Conservation (phyloP, 768 basidiomycete species). For the Russula foetens region DNA sequence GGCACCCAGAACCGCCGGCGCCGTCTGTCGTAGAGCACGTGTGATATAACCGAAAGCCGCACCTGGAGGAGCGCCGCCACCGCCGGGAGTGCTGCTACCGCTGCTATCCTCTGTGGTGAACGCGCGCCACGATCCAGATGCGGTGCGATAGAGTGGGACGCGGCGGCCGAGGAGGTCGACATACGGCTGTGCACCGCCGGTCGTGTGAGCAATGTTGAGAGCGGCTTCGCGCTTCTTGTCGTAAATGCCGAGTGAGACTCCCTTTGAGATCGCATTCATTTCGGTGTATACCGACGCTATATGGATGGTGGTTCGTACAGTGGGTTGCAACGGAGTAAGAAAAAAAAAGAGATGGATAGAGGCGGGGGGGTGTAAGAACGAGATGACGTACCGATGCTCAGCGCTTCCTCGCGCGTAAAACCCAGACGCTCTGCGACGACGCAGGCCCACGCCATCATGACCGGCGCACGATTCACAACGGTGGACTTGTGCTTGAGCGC, state of each 20-base stretch:
- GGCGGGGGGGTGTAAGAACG: neutral
- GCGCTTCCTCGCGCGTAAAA: conserved; percentile 81
- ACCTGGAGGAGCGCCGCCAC: conserved; percentile 52
- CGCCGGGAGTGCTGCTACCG: neutral
- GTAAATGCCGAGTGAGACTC: conserved; percentile 74
- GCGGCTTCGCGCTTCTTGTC: conserved; percentile 45
- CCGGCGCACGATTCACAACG: conserved; percentile 83
- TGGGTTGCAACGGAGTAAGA: neutral
- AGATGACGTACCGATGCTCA: conserved; percentile 66
- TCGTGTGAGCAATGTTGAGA: conserved; percentile 40
- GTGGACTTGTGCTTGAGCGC: conserved; percentile 53
- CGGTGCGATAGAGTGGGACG: conserved; percentile 74
- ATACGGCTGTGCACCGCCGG: conserved; percentile 70
- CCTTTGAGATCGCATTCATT: conserved; percentile 83
- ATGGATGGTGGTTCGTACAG: neutral
- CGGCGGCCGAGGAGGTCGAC: conserved; percentile 79
- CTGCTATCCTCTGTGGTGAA: conserved; percentile 41
- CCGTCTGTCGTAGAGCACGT: conserved; percentile 70
- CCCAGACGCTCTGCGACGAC: conserved; percentile 80
- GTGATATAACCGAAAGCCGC: conserved; percentile 81
- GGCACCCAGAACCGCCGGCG: conserved; percentile 70
- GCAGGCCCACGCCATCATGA: conserved; percentile 92
- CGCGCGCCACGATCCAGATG: conserved; percentile 69
- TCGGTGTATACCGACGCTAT: conserved; percentile 89
- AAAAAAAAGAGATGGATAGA: neutral